Conservation (phyloP, 371 early-diverging fungal species). For the Mucor indicus region DNA sequence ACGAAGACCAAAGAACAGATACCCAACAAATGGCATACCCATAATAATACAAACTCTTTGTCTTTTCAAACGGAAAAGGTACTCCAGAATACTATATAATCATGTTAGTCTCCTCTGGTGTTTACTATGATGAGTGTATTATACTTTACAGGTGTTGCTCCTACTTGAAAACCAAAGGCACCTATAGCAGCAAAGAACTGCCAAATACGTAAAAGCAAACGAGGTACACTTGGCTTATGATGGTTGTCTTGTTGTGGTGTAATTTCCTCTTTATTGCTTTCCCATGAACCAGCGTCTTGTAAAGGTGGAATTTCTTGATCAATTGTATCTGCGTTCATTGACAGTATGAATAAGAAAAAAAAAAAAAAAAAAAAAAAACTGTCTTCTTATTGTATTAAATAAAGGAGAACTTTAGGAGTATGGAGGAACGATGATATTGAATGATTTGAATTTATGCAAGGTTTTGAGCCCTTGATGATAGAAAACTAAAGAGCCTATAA, state of each 20-base stretch:
- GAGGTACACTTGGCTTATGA: conserved; percentile 8
- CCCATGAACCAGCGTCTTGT: conserved; percentile 4
- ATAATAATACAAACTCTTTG: conserved; percentile 21
- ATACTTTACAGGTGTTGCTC: conserved; percentile 38
- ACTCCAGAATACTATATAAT: conserved; percentile 21
- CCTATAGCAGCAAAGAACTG: conserved; percentile 31
- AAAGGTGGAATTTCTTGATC: too few relatives aligned
- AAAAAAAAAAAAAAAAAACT: neutral
- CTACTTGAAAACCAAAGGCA: conserved; percentile 38
- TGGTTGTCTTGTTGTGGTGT: conserved; percentile 3
- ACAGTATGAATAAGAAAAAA: too few relatives aligned
- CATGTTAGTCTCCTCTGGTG: too few relatives aligned
- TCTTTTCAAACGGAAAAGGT: conserved; percentile 13
- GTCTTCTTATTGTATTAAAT: too few relatives aligned
- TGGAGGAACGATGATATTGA: too few relatives aligned
- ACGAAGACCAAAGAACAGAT: conserved; percentile 25
- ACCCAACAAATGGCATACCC: conserved; percentile 21
- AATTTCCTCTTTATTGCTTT: conserved; percentile 10
- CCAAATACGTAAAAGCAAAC: conserved; percentile 24
- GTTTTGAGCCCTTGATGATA: too few relatives aligned
- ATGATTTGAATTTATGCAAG: too few relatives aligned
- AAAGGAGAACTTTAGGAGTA: too few relatives aligned
- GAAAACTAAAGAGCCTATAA: too few relatives aligned
- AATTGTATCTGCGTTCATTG: too few relatives aligned
- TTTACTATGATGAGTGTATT: too few relatives aligned